These are phyloP conservation scores for Apiotrichum akiyoshidainum DNA, from an alignment of 1,284 basidiomycete genomes.

Conservation along the genomic window DNA sequence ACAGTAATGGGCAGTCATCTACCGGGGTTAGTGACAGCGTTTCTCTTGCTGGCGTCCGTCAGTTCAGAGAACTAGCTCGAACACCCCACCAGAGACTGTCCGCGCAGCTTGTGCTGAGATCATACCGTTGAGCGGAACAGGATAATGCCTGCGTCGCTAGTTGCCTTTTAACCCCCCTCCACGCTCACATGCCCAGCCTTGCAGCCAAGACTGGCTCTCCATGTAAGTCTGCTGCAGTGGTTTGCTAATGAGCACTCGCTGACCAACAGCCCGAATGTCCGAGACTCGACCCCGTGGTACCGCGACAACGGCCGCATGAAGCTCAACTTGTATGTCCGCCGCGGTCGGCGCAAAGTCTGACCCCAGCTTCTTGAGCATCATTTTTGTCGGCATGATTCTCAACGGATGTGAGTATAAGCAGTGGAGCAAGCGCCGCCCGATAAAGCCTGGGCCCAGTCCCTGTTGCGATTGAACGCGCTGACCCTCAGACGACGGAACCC, in stretches of 20 bases:
- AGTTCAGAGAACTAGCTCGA: neutral
- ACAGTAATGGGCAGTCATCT: neutral
- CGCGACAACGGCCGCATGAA: conserved; percentile 48
- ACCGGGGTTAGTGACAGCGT: neutral
- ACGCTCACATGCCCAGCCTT: conserved; percentile 30
- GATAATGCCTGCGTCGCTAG: conserved; percentile 54
- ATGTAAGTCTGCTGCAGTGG: conserved; percentile 38
- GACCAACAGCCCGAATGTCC: conserved; percentile 42
- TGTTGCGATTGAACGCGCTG: neutral
- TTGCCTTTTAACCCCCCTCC: conserved; percentile 33
- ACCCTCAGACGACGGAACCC: conserved; percentile 46
- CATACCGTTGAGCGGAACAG: conserved; percentile 54
- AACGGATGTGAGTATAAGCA: conserved; percentile 46
- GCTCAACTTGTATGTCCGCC: conserved; percentile 49
- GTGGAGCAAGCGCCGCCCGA: no score
- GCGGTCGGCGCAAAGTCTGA: neutral
- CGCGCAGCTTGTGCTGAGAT: conserved; percentile 49
- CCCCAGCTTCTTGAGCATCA: conserved; percentile 48
- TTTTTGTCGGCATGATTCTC: conserved; percentile 51
- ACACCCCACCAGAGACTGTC: neutral
- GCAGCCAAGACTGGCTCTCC: conserved; percentile 38
- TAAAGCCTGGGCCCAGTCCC: no score
- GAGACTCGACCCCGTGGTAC: conserved; percentile 44
- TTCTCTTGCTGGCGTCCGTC: no score
- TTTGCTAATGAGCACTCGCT: conserved; percentile 2